phyloP scores from a whole-genome alignment of 2,329 filamentous ascomycete species.

The Xylaria sp. region DNA sequence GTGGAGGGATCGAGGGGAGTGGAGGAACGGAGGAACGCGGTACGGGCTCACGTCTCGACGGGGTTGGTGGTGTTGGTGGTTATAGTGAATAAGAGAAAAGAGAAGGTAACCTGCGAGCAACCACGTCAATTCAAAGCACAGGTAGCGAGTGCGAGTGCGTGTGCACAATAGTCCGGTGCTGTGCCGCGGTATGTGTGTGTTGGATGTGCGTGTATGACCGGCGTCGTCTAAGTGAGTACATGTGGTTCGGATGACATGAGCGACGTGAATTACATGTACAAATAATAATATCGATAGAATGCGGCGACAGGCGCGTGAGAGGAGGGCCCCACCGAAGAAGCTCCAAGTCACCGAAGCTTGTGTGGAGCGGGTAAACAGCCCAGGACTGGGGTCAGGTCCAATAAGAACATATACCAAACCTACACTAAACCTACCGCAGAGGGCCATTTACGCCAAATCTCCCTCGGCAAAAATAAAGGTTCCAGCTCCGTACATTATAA shows the following conservation, averaged over 20 bases:
- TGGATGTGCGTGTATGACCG: too few species aligned
- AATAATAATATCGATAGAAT: background rate
- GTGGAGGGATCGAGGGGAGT: background rate
- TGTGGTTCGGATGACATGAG: background rate
- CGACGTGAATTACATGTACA: background rate
- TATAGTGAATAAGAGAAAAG: background rate
- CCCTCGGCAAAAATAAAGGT: too few species aligned
- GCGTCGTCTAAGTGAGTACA: too few species aligned
- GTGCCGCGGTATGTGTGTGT: too few species aligned
- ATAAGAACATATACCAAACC: background rate
- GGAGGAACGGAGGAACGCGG: background rate
- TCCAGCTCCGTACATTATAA: too few species aligned
- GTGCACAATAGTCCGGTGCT: background rate
- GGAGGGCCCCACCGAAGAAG: conserved; percentile 1
- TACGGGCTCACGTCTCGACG: background rate
- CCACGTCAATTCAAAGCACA: background rate
- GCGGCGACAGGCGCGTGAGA: conserved; percentile 1
- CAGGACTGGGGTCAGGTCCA: background rate
- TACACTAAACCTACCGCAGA: background rate
- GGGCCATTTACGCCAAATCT: too few species aligned
- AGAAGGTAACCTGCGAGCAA: background rate
- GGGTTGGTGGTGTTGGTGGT: background rate
- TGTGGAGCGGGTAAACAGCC: conserved; percentile 8
- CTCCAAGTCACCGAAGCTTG: conserved; percentile 10
- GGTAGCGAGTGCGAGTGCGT: background rate